phyloP scores from a whole-genome alignment of 805 yeast species.

The Candida morakotiae region DNA sequence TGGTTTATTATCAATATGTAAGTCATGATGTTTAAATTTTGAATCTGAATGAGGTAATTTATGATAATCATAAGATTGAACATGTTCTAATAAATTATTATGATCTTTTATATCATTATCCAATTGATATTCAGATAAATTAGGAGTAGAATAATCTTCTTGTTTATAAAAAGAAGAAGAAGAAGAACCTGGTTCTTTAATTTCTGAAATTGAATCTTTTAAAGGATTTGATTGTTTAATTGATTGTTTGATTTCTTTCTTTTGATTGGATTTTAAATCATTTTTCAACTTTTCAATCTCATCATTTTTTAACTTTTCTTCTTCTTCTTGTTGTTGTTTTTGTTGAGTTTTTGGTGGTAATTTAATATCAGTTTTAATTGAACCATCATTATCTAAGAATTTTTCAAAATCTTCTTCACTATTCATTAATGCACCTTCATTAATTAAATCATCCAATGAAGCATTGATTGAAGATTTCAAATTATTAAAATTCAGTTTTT shows the following conservation, averaged over 20 bases:
- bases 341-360: conserved; percentile 14
- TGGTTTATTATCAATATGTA: background rate
- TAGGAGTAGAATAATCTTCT: conserved; percentile 36
- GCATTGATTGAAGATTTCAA: conserved; percentile 37
- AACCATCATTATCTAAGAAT: conserved; percentile 51
- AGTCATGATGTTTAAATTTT: background rate
- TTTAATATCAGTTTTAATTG: conserved; percentile 45
- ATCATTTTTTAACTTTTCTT: conserved; percentile 19
- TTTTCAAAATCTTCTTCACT: conserved; percentile 51
- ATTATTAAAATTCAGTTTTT: background rate
- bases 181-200: background rate
- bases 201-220: background rate
- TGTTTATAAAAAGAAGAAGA: conserved; percentile 5
- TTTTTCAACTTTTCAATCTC: conserved; percentile 3
- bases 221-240: background rate
- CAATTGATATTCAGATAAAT: conserved; percentile 42
- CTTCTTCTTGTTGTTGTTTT: conserved; percentile 13
- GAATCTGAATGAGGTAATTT: conserved; percentile 17
- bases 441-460: conserved; percentile 47
- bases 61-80: conserved; percentile 34
- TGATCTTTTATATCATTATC: conserved; percentile 36
- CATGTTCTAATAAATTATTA: conserved; percentile 28
- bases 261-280: conserved; percentile 8
- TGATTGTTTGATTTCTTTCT: conserved; percentile 9
- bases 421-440: conserved; percentile 43